Percentiles rank a stretch among this genome's conserved stretches.
phyloP scores from a whole-genome alignment of 2,329 filamentous ascomycete genomes.

The Macrophomina phaseolina region DNA sequence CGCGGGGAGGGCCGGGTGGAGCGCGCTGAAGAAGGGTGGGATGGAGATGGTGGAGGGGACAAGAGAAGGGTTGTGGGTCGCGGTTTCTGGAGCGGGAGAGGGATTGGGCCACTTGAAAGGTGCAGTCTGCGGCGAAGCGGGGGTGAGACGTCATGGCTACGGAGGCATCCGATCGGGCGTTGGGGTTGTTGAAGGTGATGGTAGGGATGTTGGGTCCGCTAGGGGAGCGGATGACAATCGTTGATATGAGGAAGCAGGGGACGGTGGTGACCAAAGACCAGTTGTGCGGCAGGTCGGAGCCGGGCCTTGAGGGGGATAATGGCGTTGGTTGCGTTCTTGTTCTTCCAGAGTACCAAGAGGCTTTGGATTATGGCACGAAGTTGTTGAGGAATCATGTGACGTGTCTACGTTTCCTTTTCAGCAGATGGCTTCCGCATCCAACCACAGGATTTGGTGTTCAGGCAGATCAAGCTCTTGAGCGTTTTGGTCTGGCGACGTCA shows the following conservation, averaged over 20 bases:
- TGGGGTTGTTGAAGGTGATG: neutral
- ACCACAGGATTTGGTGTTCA: slow-evolving; percentile 25
- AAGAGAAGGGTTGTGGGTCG: slow-evolving; percentile 46
- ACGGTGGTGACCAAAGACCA: neutral
- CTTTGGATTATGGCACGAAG: neutral
- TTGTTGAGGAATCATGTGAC: neutral
- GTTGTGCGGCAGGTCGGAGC: neutral
- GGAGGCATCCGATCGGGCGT: neutral
- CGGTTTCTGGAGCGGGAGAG: neutral
- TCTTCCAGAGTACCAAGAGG: neutral
- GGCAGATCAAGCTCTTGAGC: slow-evolving; percentile 27
- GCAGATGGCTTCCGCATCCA: neutral
- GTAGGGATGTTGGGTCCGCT: neutral
- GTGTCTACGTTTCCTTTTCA: neutral
- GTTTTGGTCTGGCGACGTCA: slow-evolving; percentile 18
- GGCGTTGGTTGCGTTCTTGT: neutral
- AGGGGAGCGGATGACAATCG: neutral
- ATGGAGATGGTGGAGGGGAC: slow-evolving; percentile 52
- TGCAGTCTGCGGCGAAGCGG: neutral
- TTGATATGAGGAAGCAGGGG: neutral
- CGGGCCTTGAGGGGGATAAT: neutral
- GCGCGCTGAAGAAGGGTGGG: slow-evolving; percentile 45
- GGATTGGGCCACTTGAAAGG: slow-evolving; percentile 1
- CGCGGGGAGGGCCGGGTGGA: slow-evolving; percentile 51
- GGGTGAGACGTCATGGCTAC: neutral